phyloP scores from a whole-genome alignment of 208 protist genomes.

The Wallacemonas sp. region DNA sequence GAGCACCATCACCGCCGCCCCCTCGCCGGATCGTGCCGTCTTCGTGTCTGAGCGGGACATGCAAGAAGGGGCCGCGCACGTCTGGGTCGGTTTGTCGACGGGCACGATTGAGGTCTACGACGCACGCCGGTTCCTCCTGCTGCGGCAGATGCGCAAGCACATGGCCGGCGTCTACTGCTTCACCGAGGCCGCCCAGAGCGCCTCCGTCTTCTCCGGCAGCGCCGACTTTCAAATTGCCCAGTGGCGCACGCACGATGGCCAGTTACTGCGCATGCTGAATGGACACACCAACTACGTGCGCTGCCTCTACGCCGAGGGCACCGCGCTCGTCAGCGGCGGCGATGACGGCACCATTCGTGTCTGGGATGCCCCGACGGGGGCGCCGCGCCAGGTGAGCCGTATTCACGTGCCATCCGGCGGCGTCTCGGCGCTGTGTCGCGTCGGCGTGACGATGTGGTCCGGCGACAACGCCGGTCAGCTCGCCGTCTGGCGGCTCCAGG shows the following conservation, averaged over 20 bases:
- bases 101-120: slow-evolving; percentile 83
- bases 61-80: slow-evolving; percentile 32
- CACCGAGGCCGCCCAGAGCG: slow-evolving; percentile 20
- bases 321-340: slow-evolving; percentile 70
- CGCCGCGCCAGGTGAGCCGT: slow-evolving; percentile 37
- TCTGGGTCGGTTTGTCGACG: slow-evolving; percentile 86
- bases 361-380: slow-evolving; percentile 67
- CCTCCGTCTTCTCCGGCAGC: slow-evolving; percentile 67
- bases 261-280: slow-evolving; percentile 65
- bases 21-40: not conserved
- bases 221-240: slow-evolving; percentile 86
- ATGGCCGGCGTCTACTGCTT: slow-evolving; percentile 83
- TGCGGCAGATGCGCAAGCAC: slow-evolving; percentile 72
- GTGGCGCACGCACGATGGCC: slow-evolving; percentile 63
- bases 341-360: slow-evolving; percentile 84
- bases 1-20: not conserved
- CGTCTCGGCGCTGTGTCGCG: slow-evolving; percentile 80
- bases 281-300: slow-evolving; percentile 87
- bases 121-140: slow-evolving; percentile 39
- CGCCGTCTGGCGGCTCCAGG: slow-evolving; percentile 65
- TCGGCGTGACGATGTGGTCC: slow-evolving; percentile 87
- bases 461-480: slow-evolving; percentile 73
- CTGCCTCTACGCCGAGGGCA: slow-evolving; percentile 81
- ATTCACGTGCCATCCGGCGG: slow-evolving; percentile 61
- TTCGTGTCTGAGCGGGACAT: slow-evolving; percentile 7